Percentiles rank a stretch among this genome's conserved stretches.
Evolutionary conservation across 2,329 filamentous ascomycete genomes (phyloP).

Genomic region (Xylaria sp.): DNA sequence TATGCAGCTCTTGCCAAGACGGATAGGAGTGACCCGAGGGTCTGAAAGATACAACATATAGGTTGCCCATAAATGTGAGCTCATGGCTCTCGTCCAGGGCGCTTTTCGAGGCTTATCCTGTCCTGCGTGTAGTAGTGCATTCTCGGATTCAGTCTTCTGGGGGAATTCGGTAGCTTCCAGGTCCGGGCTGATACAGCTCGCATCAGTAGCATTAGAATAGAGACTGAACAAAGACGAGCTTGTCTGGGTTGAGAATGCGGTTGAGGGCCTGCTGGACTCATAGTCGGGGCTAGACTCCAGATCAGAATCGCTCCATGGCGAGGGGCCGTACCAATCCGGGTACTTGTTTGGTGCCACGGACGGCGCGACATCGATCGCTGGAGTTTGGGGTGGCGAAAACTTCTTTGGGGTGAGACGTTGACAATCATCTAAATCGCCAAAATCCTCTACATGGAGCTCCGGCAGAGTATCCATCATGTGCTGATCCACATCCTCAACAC

Average conservation of each 20-base stretch:
- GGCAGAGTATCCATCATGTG: conserved; percentile 57
- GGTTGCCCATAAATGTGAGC: conserved; percentile 72
- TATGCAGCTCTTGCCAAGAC: conserved; percentile 70
- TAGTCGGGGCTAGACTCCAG: conserved; percentile 68
- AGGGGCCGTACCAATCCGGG: conserved; percentile 70
- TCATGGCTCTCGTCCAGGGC: conserved; percentile 74
- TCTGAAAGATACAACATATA: conserved; percentile 74
- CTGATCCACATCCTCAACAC: conserved; percentile 67
- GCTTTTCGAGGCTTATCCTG: conserved; percentile 59
- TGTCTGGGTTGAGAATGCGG: conserved; percentile 68
- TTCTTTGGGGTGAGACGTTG: conserved; percentile 54
- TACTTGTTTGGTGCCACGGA: conserved; percentile 60
- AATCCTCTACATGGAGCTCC: conserved; percentile 51
- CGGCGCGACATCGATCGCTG: conserved; percentile 60
- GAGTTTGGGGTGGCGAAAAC: conserved; percentile 70
- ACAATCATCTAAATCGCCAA: conserved; percentile 48
- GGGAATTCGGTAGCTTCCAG: conserved; percentile 53
- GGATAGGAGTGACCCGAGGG: conserved; percentile 74
- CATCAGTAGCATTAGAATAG: conserved; percentile 66
- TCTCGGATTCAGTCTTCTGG: conserved; percentile 35
- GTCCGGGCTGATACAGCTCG: conserved; percentile 65
- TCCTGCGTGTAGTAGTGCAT: conserved; percentile 16
- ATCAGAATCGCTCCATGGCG: conserved; percentile 63
- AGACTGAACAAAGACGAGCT: conserved; percentile 68
- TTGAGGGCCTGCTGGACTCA: conserved; percentile 70